A percentile compares a stretch with the other conserved stretches of the same genome.
Evolutionary conservation across 176 grass and related monocot species (phyloP).

Genomic region (Musa itinerans): DNA sequence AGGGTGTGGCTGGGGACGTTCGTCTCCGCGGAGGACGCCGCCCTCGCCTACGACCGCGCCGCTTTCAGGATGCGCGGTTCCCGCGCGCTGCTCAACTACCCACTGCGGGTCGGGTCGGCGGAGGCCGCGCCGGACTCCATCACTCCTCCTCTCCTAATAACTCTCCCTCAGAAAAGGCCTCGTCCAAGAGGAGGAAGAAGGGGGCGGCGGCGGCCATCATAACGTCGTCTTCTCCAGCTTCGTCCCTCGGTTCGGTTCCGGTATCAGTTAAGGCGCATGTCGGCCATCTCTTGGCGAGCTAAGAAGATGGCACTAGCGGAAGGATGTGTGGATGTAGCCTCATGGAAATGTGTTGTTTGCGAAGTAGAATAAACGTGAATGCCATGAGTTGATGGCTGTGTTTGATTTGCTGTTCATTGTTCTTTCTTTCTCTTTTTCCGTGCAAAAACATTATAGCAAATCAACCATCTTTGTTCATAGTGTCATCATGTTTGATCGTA

Average conservation of each 20-base stretch:
- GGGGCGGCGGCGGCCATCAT: constrained; percentile 49
- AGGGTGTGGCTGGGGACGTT: constrained; percentile 93
- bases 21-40: constrained; percentile 84
- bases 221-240: constrained; percentile 17
- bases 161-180: constrained; percentile 17
- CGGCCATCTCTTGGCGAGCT: constrained; percentile 45
- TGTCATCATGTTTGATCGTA: too few relatives aligned
- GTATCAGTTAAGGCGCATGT: constrained; percentile 26
- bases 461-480: too few relatives aligned
- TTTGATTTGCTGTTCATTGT: too few relatives aligned
- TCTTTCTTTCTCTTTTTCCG: too few relatives aligned
- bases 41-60: constrained; percentile 75
- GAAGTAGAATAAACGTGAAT: too few relatives aligned
- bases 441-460: too few relatives aligned
- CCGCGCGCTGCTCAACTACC: constrained; percentile 98
- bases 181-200: constrained; percentile 52
- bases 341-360: too few relatives aligned
- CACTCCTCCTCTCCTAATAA: constrained; percentile 7
- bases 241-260: constrained; percentile 1
- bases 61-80: constrained; percentile 95
- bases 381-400: too few relatives aligned
- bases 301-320: not conserved
- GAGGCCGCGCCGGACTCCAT: constrained; percentile 24
- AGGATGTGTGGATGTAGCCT: too few relatives aligned
- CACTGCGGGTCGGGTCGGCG: constrained; percentile 58